Base-by-base conservation (phyloP, 306 rosid species). In the Biancaea sappan region DNA sequence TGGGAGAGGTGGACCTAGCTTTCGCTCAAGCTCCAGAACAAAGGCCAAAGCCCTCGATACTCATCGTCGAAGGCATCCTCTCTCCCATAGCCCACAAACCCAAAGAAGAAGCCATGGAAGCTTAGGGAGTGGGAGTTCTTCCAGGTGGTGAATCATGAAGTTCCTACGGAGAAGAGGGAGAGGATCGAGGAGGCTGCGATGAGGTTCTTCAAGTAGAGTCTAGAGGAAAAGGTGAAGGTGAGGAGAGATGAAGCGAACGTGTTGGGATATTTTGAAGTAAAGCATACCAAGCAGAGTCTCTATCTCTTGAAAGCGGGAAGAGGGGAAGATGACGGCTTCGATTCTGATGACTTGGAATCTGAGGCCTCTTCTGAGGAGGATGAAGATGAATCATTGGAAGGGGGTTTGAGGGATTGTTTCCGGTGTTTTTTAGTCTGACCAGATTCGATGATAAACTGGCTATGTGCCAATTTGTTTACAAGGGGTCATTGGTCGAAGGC, bases 261-360 rank as follows among this genome's bases (percentile, higher is more conserved):
- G 13, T 26, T 88, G 84, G 98, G 98, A 6, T 92, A 74, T 58
- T 81, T 88, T 47, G 98, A 92, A 38, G 82, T 89, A 29, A 96
- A 92, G 76, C 70, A 86, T 74, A 92, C 96, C 0, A 90, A 92
- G 40, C n/a, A n/a, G n/a, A n/a, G n/a, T n/a, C n/a, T n/a, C n/a
- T n/a, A n/a, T n/a, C n/a, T n/a, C n/a, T n/a, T n/a, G n/a, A n/a
- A n/a, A n/a, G n/a, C n/a, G n/a, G n/a, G n/a, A n/a, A n/a, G n/a
- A n/a, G n/a, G n/a, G n/a, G n/a, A n/a, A n/a, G n/a, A n/a, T n/a
- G n/a, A n/a, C n/a, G n/a, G n/a, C n/a, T n/a, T n/a, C n/a, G n/a
- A n/a, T n/a, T n/a, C n/a, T n/a, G n/a, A n/a, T n/a, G n/a, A n/a
- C n/a, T n/a, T n/a, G n/a, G n/a, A n/a, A n/a, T n/a, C n/a, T n/a